A percentile compares a stretch with the other conserved stretches of the same genome.
These are phyloP conservation scores for Dillenia suffruticosa DNA, from an alignment of 164 flowering plant genomes.

Conservation along the genomic window DNA sequence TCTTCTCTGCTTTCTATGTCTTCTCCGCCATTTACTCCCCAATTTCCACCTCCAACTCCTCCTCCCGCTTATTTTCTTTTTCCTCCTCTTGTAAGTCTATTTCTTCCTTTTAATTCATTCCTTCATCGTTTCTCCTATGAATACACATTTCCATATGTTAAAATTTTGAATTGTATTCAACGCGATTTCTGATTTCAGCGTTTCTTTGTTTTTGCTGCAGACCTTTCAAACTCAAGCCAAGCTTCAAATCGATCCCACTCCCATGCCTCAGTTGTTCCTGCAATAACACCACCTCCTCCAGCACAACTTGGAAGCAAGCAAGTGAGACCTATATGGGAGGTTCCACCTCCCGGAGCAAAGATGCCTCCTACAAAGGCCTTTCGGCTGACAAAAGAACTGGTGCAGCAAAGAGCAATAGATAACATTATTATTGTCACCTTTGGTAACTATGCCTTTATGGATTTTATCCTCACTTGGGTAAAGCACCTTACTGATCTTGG, in stretches of 20 bases:
- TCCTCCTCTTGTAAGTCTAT: conserved; percentile 4
- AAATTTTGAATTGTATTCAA: too few relatives aligned
- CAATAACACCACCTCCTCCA: conserved; percentile 9
- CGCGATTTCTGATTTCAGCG: neutral
- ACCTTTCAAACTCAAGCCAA: too few relatives aligned
- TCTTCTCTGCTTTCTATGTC: conserved; percentile 71
- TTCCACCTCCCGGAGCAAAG: conserved; percentile 53
- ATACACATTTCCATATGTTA: too few relatives aligned
- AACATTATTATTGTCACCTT: conserved; percentile 84
- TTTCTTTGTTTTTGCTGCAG: too few relatives aligned
- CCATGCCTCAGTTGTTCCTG: too few relatives aligned
- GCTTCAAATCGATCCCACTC: too few relatives aligned
- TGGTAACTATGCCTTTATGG: conserved; percentile 97
- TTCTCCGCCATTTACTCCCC: conserved; percentile 64
- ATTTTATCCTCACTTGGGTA: conserved; percentile 93
- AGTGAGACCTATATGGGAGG: conserved; percentile 64
- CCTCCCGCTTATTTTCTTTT: conserved; percentile 22
- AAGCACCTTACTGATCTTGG: conserved; percentile 82
- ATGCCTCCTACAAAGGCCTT: conserved; percentile 70
- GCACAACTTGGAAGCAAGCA: conserved; percentile 8
- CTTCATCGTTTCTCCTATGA: neutral
- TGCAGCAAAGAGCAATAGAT: conserved; percentile 59
- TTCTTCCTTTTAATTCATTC: conserved; percentile 1
- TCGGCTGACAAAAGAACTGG: conserved; percentile 60
- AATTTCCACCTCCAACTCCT: conserved; percentile 13